These are phyloP conservation scores for Umbellularia californica DNA, from an alignment of 164 flowering plant species.

Conservation along the genomic window DNA sequence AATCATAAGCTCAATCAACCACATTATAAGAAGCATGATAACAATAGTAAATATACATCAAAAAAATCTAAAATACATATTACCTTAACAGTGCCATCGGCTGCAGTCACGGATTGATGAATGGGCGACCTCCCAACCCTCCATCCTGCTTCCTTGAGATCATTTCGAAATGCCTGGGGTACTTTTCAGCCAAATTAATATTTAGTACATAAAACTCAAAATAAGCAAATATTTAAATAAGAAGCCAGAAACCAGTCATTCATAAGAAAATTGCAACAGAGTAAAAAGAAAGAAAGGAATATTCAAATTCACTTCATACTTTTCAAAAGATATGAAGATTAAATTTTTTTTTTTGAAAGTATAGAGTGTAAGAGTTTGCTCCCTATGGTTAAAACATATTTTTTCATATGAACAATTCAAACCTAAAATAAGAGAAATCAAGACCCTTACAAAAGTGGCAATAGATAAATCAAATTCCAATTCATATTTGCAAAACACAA, in stretches of 20 bases:
- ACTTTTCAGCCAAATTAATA: constrained; percentile 33
- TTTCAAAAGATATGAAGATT: too few species aligned
- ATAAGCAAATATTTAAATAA: too few species aligned
- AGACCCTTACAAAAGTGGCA: neutral
- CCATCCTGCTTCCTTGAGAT: constrained; percentile 85
- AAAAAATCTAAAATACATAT: neutral
- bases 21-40: neutral
- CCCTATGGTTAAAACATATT: neutral
- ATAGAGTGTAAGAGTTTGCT: too few species aligned
- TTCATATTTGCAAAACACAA: neutral
- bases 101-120: constrained; percentile 61
- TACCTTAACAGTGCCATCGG: constrained; percentile 97
- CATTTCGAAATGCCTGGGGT: constrained; percentile 82
- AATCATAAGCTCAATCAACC: neutral
- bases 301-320: too few species aligned
- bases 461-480: neutral
- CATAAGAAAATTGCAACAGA: neutral
- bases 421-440: neutral
- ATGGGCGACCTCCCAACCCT: constrained; percentile 81
- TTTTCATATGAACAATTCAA: neutral
- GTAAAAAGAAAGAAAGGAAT: neutral
- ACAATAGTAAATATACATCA: neutral
- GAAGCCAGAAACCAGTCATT: neutral
- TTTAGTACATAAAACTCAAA: neutral
- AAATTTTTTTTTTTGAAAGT: too few species aligned